phyloP scores from a whole-genome alignment of 345 rosid genomes.

The Eucalyptus pumila region DNA sequence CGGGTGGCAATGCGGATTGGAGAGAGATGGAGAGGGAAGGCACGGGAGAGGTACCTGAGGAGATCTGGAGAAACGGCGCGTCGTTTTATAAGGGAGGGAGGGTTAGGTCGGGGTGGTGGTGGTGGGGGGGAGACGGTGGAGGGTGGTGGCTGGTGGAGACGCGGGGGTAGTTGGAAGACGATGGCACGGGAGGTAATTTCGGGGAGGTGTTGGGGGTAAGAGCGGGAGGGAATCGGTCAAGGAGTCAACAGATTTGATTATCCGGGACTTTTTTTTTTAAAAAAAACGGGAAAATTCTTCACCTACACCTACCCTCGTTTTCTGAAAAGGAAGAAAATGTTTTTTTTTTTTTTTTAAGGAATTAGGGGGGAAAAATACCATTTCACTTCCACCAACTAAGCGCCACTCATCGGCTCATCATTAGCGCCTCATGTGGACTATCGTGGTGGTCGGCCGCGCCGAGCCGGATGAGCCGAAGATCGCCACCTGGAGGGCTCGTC shows the following conservation, averaged over 20 bases:
- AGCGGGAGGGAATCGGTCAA: neutral
- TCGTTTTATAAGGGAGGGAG: neutral
- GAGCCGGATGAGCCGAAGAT: neutral
- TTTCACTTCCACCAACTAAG: neutral
- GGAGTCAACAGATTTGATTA: neutral
- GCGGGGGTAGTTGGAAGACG: neutral
- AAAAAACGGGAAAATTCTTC: neutral
- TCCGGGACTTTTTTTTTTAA: accelerated
- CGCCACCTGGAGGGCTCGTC: neutral
- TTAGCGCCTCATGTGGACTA: neutral
- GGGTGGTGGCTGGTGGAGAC: neutral
- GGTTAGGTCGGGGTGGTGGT: neutral
- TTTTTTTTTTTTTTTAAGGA: too few species aligned
- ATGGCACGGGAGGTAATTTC: neutral
- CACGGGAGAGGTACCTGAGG: neutral
- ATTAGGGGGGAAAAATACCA: neutral
- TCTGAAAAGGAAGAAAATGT: neutral
- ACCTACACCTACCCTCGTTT: neutral
- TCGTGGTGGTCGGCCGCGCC: neutral
- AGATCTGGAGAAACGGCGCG: neutral
- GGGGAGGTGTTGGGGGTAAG: neutral
- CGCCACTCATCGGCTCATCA: neutral
- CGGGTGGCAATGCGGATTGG: neutral
- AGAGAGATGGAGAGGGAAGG: neutral
- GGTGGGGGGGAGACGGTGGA: neutral